Evolutionary conservation across 2,329 filamentous ascomycete genomes (phyloP).

Genomic region (Boeremia lycopersici): DNA sequence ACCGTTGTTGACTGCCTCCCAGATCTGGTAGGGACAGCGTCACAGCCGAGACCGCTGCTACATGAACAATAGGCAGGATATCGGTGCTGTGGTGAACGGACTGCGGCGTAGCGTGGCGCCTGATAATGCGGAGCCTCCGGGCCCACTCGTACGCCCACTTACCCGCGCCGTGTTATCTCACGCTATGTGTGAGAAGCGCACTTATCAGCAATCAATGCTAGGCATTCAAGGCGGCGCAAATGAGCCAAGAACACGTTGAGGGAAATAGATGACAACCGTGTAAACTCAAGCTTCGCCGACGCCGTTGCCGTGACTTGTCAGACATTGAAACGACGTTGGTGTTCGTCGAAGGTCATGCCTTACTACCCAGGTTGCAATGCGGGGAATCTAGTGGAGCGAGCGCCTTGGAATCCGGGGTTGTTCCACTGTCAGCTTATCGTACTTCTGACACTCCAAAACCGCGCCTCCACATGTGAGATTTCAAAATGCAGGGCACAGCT

Average conservation of each 20-base stretch:
- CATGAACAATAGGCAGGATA: not conserved
- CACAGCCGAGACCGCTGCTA: not conserved
- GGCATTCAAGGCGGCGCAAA: not conserved
- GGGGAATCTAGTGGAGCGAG: conserved; percentile 12
- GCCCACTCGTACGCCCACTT: conserved; percentile 16
- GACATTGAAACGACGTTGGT: not conserved
- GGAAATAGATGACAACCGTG: not conserved
- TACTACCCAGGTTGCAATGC: conserved; percentile 1
- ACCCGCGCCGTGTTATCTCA: conserved; percentile 23
- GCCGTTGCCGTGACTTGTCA: not conserved
- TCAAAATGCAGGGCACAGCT: not conserved
- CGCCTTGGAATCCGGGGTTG: conserved; percentile 7
- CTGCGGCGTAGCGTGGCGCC: conserved; percentile 13
- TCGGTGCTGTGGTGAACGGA: not conserved
- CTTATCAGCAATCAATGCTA: conserved; percentile 10
- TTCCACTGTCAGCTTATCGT: not conserved
- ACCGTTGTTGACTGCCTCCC: not conserved
- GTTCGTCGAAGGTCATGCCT: not conserved
- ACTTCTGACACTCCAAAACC: not conserved
- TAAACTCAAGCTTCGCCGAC: conserved; percentile 1
- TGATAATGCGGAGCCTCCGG: conserved; percentile 19
- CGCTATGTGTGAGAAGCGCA: conserved; percentile 17
- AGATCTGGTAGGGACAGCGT: too few species aligned
- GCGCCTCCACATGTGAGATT: not conserved
- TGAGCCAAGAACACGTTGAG: not conserved